Percentiles rank a stretch among this genome's conserved stretches.
Conservation (phyloP, 371 early-diverging fungal genomes). For the Apophysomyces elegans region DNA sequence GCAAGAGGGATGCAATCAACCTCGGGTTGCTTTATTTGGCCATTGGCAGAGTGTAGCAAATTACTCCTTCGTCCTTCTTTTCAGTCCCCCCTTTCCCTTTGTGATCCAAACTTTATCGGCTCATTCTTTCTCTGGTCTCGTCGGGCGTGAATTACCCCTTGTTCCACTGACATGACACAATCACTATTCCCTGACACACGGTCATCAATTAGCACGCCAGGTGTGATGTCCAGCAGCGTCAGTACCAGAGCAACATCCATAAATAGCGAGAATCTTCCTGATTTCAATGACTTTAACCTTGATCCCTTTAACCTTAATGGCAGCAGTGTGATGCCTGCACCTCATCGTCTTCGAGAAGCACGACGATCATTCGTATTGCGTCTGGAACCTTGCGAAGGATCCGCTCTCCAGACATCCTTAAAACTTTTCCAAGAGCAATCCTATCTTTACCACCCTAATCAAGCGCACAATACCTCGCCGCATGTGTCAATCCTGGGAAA, state of each 20-base stretch:
- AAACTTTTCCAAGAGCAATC: slow-evolving; percentile 27
- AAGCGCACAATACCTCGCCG: slow-evolving; percentile 25
- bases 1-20: background rate
- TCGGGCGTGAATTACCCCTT: background rate
- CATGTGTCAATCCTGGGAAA: slow-evolving; percentile 26
- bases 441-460: slow-evolving; percentile 24
- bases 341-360: slow-evolving; percentile 28
- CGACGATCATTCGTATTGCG: slow-evolving; percentile 21
- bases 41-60: background rate
- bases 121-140: background rate
- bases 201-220: slow-evolving; percentile 18
- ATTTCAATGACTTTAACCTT: slow-evolving; percentile 29
- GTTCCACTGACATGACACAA: slow-evolving; percentile 5
- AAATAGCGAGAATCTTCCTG: slow-evolving; percentile 18
- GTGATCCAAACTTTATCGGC: background rate
- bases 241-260: slow-evolving; percentile 20
- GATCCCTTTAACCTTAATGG: slow-evolving; percentile 26
- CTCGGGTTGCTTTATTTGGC: slow-evolving; percentile 1
- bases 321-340: slow-evolving; percentile 17
- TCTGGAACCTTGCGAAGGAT: slow-evolving; percentile 19
- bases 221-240: slow-evolving; percentile 14
- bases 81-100: background rate
- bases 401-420: slow-evolving; percentile 15
- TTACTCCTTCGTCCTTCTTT: background rate
- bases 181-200: slow-evolving; percentile 5